A percentile compares a stretch with the other conserved stretches of the same genome.
These are phyloP conservation scores for Phragmites australis DNA, from an alignment of 176 grass and related monocot species.

Conservation along the genomic window DNA sequence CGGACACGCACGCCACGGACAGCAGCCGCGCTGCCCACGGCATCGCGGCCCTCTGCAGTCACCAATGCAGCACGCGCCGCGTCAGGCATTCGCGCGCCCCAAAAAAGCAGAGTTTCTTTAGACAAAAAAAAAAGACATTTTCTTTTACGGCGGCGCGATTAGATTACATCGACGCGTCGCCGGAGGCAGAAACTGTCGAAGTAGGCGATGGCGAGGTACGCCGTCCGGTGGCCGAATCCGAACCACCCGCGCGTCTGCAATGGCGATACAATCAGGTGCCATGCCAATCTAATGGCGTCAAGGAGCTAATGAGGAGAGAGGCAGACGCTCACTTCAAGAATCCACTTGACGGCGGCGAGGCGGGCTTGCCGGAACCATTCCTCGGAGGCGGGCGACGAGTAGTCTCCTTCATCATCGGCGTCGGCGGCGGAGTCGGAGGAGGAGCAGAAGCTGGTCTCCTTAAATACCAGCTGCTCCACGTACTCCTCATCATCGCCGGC, in stretches of 20 bases:
- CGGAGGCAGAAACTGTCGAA: slow-evolving; percentile 83
- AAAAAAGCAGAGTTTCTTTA: not conserved
- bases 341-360: slow-evolving; percentile 69
- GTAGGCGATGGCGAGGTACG: slow-evolving; percentile 80
- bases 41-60: slow-evolving; percentile 62
- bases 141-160: slow-evolving; percentile 16
- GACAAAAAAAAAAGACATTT: not conserved
- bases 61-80: slow-evolving; percentile 35
- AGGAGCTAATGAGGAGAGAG: slow-evolving; percentile 16
- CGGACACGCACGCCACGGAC: slow-evolving; percentile 79
- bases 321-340: slow-evolving; percentile 60
- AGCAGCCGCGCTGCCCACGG: slow-evolving; percentile 75
- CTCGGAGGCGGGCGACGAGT: slow-evolving; percentile 31
- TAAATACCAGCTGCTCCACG: slow-evolving; percentile 69
- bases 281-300: slow-evolving; percentile 13
- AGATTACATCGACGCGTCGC: slow-evolving; percentile 81
- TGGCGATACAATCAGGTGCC: slow-evolving; percentile 21
- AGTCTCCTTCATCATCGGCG: slow-evolving; percentile 34
- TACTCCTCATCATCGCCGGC: slow-evolving; percentile 47
- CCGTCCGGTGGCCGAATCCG: slow-evolving; percentile 74
- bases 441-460: slow-evolving; percentile 62
- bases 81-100: slow-evolving; percentile 7
- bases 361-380: slow-evolving; percentile 65
- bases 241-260: slow-evolving; percentile 69
- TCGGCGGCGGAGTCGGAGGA: slow-evolving; percentile 19